Evolutionary conservation across 768 basidiomycete species (phyloP).

Genomic region (Wakefieldia striispora): DNA sequence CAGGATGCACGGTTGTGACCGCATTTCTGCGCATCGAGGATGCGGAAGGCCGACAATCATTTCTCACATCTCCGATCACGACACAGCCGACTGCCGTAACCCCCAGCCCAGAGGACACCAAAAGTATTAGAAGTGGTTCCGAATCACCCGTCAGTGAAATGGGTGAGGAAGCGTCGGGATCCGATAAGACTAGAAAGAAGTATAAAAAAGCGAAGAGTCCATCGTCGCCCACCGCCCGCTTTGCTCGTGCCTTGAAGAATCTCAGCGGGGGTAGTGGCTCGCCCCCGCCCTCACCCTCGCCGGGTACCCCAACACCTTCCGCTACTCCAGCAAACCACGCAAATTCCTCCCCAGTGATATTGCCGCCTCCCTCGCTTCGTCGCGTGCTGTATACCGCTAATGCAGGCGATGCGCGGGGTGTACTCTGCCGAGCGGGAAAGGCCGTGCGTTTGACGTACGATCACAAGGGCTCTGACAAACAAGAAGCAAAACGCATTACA

Average conservation of each 20-base stretch:
- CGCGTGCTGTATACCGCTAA: slow-evolving; percentile 94
- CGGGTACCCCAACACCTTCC: slow-evolving; percentile 4
- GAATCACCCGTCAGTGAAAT: slow-evolving; percentile 48
- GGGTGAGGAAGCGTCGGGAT: slow-evolving; percentile 32
- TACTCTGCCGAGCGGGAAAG: slow-evolving; percentile 85
- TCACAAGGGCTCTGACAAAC: slow-evolving; percentile 96
- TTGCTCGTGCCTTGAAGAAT: slow-evolving; percentile 54
- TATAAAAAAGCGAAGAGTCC: slow-evolving; percentile 41
- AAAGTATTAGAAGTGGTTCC: slow-evolving; percentile 34
- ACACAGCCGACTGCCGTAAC: slow-evolving; percentile 28
- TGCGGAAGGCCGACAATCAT: slow-evolving; percentile 66
- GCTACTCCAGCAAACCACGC: slow-evolving; percentile 31
- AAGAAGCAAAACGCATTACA: slow-evolving; percentile 95
- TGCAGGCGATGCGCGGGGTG: slow-evolving; percentile 93
- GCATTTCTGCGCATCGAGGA: slow-evolving; percentile 95
- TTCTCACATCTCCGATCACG: slow-evolving; percentile 40
- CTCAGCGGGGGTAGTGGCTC: slow-evolving; percentile 38
- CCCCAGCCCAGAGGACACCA: slow-evolving; percentile 33
- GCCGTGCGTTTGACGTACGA: slow-evolving; percentile 96
- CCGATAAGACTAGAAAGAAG: slow-evolving; percentile 37
- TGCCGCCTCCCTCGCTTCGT: slow-evolving; percentile 50
- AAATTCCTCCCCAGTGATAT: slow-evolving; percentile 29
- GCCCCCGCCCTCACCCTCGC: slow-evolving; percentile 14
- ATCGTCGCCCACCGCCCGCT: slow-evolving; percentile 42
- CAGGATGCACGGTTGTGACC: slow-evolving; percentile 95